These are phyloP conservation scores for Phyllosticta capitalensis DNA, from an alignment of 2,329 filamentous ascomycete genomes.

Conservation along the genomic window DNA sequence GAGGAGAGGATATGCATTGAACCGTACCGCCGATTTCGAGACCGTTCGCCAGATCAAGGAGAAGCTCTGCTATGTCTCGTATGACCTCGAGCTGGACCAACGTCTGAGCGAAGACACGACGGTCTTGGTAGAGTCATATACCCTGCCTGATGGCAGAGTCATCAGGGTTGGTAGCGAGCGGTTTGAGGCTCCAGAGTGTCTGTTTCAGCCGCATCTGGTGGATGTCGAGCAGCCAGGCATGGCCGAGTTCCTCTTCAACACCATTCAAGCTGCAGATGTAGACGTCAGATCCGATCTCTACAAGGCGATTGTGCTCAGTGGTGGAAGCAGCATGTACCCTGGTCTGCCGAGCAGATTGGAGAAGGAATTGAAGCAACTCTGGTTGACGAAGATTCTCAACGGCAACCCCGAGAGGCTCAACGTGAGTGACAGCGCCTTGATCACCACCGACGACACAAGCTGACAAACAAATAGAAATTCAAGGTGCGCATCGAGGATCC, in stretches of 20 bases:
- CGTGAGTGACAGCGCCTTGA: conserved; percentile 32
- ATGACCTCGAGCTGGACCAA: conserved; percentile 94
- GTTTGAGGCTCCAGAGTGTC: conserved; percentile 94
- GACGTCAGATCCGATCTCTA: conserved; percentile 89
- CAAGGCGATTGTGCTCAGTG: conserved; percentile 94
- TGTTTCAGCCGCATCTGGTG: conserved; percentile 96
- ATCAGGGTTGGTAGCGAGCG: conserved; percentile 94
- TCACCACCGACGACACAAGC: not conserved
- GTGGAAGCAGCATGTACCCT: conserved; percentile 98
- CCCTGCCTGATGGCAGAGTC: conserved; percentile 87
- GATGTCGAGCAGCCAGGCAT: conserved; percentile 97
- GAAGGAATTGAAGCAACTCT: conserved; percentile 98
- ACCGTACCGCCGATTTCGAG: conserved; percentile 97
- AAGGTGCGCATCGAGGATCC: conserved; percentile 99
- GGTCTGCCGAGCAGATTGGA: conserved; percentile 88
- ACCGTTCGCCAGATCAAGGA: conserved; percentile 99
- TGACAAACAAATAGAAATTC: conserved; percentile 61
- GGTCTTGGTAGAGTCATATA: conserved; percentile 94
- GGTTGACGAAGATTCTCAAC: conserved; percentile 82
- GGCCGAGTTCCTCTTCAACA: conserved; percentile 97
- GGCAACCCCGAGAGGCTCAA: conserved; percentile 87
- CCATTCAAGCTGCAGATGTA: conserved; percentile 90
- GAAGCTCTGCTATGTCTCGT: conserved; percentile 98
- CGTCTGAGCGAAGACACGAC: conserved; percentile 94
- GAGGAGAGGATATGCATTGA: conserved; percentile 89